Evolutionary conservation across 345 rosid species (phyloP), one percentile per base, ranked within the genome.

Genomic region (Salix brachista): DNA sequence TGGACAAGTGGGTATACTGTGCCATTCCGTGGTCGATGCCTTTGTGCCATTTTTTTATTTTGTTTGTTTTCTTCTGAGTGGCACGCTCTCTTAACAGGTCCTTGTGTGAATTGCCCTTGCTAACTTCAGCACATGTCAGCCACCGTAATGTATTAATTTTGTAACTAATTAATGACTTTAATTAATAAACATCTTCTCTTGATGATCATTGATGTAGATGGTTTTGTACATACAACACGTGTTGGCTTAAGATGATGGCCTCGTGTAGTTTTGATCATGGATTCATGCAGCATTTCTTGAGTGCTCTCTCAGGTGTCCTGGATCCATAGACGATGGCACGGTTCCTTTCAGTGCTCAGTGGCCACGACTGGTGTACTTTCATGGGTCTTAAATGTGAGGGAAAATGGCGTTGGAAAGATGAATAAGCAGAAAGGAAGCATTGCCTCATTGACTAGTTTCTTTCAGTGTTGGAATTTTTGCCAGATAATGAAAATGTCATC

Each of bases 111-210:
- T 65, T 58, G 72, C 41, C 80, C 74, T 64, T 0, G 16, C 74
- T 67, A 71, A 77, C 90, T 85, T 87, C 81, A 66, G 90, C 96
- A 89, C 91, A 88, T 88, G 91, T 68, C 69, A 66, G 19, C 80
- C 86, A 83, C 79, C 69, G 54, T 12, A 44, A 44, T 79, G 26
- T 34, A 46, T 39, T 21, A 13, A 26, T 18, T 19, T 30, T 60
- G 12, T 13, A 17, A 8, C 52, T 8, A 46, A 2, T 42, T 17
- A 26, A 2, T 69, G 17, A 11, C 8, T 52, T 21, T 19, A 6
- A 9, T 1, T 7, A 21, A 9, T 4, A 8, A 7, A 13, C 62
- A 8, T n/a, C 62, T 30, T 30, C 17, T 32, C 2, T 30, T 8
- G 56, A 4, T 5, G n/a, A 39, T 75, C 73, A 32, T 42, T n/a